phyloP scores from a whole-genome alignment of 1,284 basidiomycete species.

The Cutaneotrichosporon cutaneum region DNA sequence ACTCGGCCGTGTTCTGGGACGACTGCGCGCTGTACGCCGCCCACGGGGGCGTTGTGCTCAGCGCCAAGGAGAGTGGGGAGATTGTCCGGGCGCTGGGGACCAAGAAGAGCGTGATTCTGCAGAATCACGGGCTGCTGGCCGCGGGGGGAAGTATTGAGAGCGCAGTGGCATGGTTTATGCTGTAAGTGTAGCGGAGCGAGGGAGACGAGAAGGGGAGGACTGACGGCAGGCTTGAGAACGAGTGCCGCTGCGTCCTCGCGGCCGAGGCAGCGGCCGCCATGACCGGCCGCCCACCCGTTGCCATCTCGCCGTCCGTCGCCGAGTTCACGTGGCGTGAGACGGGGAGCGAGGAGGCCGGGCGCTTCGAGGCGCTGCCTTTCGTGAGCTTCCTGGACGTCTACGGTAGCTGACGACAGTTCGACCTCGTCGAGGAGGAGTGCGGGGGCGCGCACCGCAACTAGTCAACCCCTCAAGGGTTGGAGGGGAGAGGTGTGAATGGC shows the following conservation, averaged over 20 bases:
- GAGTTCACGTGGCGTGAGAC: conserved; percentile 36
- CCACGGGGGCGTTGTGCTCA: conserved; percentile 53
- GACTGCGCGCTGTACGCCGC: conserved; percentile 41
- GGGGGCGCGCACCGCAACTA: conserved; percentile 24
- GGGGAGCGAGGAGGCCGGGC: conserved; percentile 32
- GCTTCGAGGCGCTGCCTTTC: conserved; percentile 33
- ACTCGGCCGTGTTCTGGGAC: conserved; percentile 39
- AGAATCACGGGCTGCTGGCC: conserved; percentile 45
- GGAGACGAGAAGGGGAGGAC: neutral
- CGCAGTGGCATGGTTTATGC: conserved; percentile 34
- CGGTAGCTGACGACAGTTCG: conserved; percentile 27
- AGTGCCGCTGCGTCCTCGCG: conserved; percentile 30
- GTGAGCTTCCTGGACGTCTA: conserved; percentile 23
- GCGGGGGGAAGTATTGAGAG: conserved; percentile 32
- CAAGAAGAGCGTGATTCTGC: conserved; percentile 46
- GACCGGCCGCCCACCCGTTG: conserved; percentile 26
- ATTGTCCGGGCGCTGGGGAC: conserved; percentile 51
- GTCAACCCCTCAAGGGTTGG: no score
- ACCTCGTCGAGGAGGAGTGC: conserved; percentile 34
- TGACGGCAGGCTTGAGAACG: conserved; percentile 31
- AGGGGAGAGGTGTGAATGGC: no score
- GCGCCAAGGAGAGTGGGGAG: conserved; percentile 48
- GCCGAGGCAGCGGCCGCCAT: conserved; percentile 34
- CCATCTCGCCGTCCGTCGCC: conserved; percentile 26
- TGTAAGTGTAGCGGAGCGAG: conserved; percentile 27